phyloP scores from a whole-genome alignment of 2,329 filamentous ascomycete genomes.

The Alternaria sp. region DNA sequence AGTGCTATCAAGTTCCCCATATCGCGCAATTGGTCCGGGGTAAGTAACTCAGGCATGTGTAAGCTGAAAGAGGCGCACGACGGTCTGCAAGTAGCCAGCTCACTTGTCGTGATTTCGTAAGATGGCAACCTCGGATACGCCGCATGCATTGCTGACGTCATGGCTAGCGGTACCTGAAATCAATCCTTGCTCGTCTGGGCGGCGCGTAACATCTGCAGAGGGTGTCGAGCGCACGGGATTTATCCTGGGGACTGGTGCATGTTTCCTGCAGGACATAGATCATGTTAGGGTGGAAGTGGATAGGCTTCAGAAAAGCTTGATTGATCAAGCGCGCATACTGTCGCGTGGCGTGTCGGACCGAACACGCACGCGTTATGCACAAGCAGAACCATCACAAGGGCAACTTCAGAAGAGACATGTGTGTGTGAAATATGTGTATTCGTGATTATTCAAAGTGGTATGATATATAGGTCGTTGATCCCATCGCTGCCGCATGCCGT shows the following conservation, averaged over 20 bases:
- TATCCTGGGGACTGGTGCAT: neutral
- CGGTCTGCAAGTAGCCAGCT: slow-evolving; percentile 8
- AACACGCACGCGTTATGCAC: neutral
- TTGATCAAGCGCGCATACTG: slow-evolving; percentile 4
- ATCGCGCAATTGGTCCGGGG: slow-evolving; percentile 2
- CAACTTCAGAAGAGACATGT: neutral
- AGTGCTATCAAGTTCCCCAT: slow-evolving; percentile 12
- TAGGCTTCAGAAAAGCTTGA: slow-evolving; percentile 5
- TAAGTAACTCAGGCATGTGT: neutral
- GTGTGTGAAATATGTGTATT: slow-evolving; percentile 20
- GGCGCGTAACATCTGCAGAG: neutral
- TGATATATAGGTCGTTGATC: slow-evolving; percentile 20
- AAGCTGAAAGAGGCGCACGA: slow-evolving; percentile 13
- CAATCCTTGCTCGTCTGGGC: neutral
- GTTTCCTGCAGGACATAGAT: neutral
- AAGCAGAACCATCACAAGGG: neutral
- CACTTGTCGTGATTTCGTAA: neutral
- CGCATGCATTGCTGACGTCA: slow-evolving; percentile 14
- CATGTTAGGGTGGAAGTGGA: neutral
- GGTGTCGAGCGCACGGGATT: neutral
- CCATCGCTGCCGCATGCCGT: slow-evolving; percentile 18
- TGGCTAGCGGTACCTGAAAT: neutral
- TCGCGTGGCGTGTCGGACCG: neutral
- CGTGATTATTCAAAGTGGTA: slow-evolving; percentile 25
- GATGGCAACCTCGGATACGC: slow-evolving; percentile 6